phyloP scores from a whole-genome alignment of 1,284 basidiomycete genomes.

The Anthracocystis walkeri region DNA sequence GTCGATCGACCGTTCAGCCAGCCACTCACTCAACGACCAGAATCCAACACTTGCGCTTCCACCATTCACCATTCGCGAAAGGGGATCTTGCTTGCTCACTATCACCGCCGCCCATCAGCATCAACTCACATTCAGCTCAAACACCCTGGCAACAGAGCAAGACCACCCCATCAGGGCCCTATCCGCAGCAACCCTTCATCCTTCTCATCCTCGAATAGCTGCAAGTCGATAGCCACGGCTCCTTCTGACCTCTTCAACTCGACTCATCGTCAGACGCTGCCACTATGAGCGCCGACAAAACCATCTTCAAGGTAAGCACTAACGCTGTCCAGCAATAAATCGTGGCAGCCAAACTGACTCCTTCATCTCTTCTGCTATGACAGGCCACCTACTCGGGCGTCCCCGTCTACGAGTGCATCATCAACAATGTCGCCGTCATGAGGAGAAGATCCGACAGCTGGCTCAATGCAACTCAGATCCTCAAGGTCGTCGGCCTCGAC shows the following conservation, averaged over 20 bases:
- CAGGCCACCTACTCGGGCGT: constrained; percentile 71
- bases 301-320: constrained; percentile 55
- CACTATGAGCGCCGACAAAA: constrained; percentile 48
- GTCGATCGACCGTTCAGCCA: not conserved
- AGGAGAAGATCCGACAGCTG: constrained; percentile 92
- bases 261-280: not conserved
- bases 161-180: not conserved
- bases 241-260: not conserved
- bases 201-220: not conserved
- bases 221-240: not conserved
- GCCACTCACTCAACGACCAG: not conserved
- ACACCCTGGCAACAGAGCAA: too few species aligned
- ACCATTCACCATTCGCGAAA: not conserved
- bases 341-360: constrained; percentile 5
- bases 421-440: constrained; percentile 83
- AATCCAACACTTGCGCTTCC: constrained; percentile 4
- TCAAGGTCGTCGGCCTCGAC: constrained; percentile 99
- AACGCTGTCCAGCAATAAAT: not conserved
- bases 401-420: constrained; percentile 71
- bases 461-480: constrained; percentile 96
- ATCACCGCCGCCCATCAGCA: not conserved
- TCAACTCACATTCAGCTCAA: not conserved
- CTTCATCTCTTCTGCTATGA: not conserved
- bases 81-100: not conserved
- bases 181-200: too few species aligned